Evolutionary conservation across 2,329 filamentous ascomycete species (phyloP).

Genomic region (Hypomyces perniciosus): DNA sequence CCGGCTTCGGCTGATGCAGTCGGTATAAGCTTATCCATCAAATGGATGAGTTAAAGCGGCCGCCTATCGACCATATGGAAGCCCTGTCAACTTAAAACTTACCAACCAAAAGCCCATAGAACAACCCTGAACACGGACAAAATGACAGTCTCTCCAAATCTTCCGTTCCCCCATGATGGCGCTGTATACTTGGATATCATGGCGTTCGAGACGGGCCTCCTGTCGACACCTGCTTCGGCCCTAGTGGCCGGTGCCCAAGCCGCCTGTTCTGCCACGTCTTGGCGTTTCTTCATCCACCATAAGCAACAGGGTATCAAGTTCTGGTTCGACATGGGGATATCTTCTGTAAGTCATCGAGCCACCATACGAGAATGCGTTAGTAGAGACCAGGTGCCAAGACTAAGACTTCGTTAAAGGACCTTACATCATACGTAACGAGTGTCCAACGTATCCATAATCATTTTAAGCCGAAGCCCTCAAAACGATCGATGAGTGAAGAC

Average conservation of each 20-base stretch:
- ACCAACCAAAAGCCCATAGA: no score
- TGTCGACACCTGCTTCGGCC: background rate
- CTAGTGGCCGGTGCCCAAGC: background rate
- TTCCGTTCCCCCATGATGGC: background rate
- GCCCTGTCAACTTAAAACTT: no score
- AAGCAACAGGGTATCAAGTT: background rate
- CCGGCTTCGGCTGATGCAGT: no score
- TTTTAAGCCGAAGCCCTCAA: background rate
- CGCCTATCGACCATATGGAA: no score
- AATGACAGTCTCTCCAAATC: background rate
- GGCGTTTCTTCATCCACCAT: background rate
- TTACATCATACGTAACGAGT: background rate
- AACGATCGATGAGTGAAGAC: background rate
- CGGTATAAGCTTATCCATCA: no score
- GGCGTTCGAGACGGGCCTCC: background rate
- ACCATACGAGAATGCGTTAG: no score
- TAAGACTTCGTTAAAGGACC: background rate
- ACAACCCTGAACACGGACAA: background rate
- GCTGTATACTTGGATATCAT: background rate
- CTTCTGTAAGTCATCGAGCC: background rate
- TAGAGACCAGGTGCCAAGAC: no score
- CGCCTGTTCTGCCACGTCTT: background rate
- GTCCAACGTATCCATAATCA: background rate
- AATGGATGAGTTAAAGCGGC: no score
- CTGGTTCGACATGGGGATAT: background rate